Percentiles rank a stretch among this genome's conserved stretches.
Conservation (phyloP, 306 rosid genomes). For the Vigna hirtella region DNA sequence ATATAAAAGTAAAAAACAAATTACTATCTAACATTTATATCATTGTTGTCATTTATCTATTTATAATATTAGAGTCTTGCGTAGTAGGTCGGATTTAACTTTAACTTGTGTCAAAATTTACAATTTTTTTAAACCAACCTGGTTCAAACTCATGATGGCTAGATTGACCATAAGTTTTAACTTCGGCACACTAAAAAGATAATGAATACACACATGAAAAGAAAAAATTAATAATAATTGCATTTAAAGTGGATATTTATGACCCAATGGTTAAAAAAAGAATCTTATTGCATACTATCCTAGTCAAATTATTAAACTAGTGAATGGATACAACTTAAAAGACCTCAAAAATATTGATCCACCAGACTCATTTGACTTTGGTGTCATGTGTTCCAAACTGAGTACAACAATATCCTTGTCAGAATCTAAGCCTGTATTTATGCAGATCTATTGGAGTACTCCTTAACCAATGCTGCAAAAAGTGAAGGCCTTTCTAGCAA, state of each 20-base stretch:
- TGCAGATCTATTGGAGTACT: conserved; percentile 77
- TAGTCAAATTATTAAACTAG: neutral
- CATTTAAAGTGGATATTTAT: neutral
- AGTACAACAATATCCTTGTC: neutral
- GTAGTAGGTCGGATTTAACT: fast-evolving
- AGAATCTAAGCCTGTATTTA: conserved; percentile 5
- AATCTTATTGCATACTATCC: conserved; percentile 2
- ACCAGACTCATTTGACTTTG: conserved; percentile 3
- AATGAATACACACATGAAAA: too few relatives aligned
- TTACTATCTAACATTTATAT: too few relatives aligned
- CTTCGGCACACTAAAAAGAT: too few relatives aligned
- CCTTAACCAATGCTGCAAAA: conserved; percentile 82
- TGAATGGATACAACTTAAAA: conserved; percentile 9
- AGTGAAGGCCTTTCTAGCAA: conserved; percentile 74
- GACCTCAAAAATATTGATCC: neutral
- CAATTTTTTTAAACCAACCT: too few relatives aligned
- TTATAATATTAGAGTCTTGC: too few relatives aligned
- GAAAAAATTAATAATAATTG: neutral
- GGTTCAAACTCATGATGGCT: fast-evolving
- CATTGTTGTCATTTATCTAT: too few relatives aligned
- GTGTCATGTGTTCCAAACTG: conserved; percentile 4
- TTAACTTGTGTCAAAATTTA: too few relatives aligned
- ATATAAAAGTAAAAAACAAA: too few relatives aligned
- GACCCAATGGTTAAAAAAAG: neutral
- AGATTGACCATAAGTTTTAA: too few relatives aligned